Percentiles rank a stretch among this genome's conserved stretches.
Conservation (phyloP, 257 asterid species). For the Nicotiana benthamiana region DNA sequence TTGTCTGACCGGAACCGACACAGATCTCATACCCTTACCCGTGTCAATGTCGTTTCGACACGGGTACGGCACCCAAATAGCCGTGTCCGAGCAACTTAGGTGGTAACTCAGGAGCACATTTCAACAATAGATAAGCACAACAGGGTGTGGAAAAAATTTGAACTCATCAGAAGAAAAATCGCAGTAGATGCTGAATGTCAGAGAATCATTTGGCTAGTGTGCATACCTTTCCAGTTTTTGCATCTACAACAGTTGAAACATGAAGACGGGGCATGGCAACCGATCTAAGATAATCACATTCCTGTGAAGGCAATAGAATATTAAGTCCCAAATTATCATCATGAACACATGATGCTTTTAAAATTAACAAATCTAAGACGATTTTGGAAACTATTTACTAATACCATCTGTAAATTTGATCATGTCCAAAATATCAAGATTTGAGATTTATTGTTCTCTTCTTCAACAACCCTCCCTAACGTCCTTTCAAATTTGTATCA, state of each 20-base stretch:
- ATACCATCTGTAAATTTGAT: no score
- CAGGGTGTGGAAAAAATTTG: no score
- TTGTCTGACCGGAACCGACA: no score
- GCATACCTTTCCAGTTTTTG: slow-evolving; percentile 78
- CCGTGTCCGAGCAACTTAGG: no score
- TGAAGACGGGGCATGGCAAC: slow-evolving; percentile 64
- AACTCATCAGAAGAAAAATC: background rate
- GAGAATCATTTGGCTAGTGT: background rate
- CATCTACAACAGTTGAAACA: slow-evolving; percentile 75
- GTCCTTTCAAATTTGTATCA: background rate
- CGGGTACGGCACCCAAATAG: no score
- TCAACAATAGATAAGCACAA: background rate
- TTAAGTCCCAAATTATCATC: background rate
- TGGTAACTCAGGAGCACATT: background rate
- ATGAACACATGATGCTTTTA: background rate
- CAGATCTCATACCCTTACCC: no score
- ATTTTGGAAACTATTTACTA: background rate
- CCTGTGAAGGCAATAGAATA: slow-evolving; percentile 36
- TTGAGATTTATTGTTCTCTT: background rate
- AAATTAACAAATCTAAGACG: background rate
- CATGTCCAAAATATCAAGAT: background rate
- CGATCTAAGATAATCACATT: slow-evolving; percentile 78
- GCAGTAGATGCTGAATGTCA: background rate
- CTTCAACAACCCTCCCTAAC: background rate
- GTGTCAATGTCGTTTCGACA: no score